Conservation (phyloP, 352 stramenopile genomes). For the Phytophthora rubi region DNA sequence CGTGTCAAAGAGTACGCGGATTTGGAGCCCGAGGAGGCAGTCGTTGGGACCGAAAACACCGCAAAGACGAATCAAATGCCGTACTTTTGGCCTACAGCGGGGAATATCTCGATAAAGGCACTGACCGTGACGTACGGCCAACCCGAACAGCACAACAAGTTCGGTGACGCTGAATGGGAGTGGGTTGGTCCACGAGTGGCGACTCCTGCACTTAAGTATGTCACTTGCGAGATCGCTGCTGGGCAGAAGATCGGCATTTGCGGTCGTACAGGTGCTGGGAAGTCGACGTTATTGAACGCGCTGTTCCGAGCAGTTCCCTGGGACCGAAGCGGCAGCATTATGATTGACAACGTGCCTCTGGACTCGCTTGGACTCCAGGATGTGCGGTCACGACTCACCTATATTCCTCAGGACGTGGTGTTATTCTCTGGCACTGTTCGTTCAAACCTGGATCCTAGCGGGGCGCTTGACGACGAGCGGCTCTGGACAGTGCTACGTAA, state of each 20-base stretch:
- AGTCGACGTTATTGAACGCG: slow-evolving; percentile 85
- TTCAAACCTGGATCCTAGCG: slow-evolving; percentile 84
- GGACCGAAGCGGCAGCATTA: slow-evolving; percentile 54
- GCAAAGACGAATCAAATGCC: slow-evolving; percentile 19
- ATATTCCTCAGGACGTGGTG: slow-evolving; percentile 85
- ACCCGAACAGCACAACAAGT: slow-evolving; percentile 14
- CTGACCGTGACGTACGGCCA: slow-evolving; percentile 52
- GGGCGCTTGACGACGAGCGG: slow-evolving; percentile 43
- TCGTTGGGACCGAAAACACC: slow-evolving; percentile 15
- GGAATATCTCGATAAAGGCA: slow-evolving; percentile 56
- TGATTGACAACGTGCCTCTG: slow-evolving; percentile 80
- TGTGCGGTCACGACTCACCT: slow-evolving; percentile 77
- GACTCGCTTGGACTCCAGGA: slow-evolving; percentile 60
- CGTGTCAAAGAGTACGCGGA: slow-evolving; percentile 85
- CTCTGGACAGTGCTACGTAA: slow-evolving; percentile 67
- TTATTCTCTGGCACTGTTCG: slow-evolving; percentile 86
- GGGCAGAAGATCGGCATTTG: slow-evolving; percentile 85
- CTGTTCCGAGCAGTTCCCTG: slow-evolving; percentile 79
- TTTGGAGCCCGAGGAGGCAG: slow-evolving; percentile 55
- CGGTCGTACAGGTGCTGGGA: slow-evolving; percentile 91
- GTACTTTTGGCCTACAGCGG: slow-evolving; percentile 46
- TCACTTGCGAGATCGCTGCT: slow-evolving; percentile 55
- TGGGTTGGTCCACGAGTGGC: slow-evolving; percentile 24
- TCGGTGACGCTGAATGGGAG: slow-evolving; percentile 29
- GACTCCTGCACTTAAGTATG: slow-evolving; percentile 46